These are phyloP conservation scores for Quercus mongolica DNA, from an alignment of 306 rosid species.

Conservation along the genomic window DNA sequence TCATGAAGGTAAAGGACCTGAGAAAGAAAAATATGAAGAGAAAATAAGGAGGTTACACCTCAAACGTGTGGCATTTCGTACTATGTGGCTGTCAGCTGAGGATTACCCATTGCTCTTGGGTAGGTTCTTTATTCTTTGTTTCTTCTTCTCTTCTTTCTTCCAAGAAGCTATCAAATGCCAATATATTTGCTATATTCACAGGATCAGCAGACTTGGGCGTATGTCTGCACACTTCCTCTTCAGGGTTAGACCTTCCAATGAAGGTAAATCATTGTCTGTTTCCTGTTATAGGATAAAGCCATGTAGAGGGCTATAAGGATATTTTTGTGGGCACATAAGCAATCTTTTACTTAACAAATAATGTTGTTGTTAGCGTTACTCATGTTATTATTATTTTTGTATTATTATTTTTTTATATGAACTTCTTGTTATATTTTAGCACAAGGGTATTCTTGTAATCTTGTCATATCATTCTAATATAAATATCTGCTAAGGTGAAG, in stretches of 20 bases:
- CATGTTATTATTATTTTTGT: too few relatives aligned
- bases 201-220: constrained; percentile 96
- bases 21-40: constrained; percentile 75
- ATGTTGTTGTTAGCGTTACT: not conserved
- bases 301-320: not conserved
- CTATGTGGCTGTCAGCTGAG: constrained; percentile 95
- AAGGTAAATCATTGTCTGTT: constrained; percentile 51
- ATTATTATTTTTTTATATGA: too few relatives aligned
- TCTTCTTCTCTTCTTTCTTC: not conserved
- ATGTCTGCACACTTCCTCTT: constrained; percentile 93
- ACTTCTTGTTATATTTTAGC: too few relatives aligned
- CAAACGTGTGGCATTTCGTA: constrained; percentile 94
- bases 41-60: constrained; percentile 73
- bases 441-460: too few relatives aligned
- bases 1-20: constrained; percentile 88
- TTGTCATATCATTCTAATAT: too few relatives aligned
- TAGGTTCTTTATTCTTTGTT: constrained; percentile 31
- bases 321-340: not conserved
- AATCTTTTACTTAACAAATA: not conserved
- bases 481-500: too few relatives aligned
- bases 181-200: constrained; percentile 32
- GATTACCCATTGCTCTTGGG: constrained; percentile 91
- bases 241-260: constrained; percentile 99
- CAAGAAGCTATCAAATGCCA: constrained; percentile 6
- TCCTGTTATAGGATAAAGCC: not conserved